These are phyloP conservation scores for Candida alai DNA, from an alignment of 805 yeast species.

Conservation along the genomic window DNA sequence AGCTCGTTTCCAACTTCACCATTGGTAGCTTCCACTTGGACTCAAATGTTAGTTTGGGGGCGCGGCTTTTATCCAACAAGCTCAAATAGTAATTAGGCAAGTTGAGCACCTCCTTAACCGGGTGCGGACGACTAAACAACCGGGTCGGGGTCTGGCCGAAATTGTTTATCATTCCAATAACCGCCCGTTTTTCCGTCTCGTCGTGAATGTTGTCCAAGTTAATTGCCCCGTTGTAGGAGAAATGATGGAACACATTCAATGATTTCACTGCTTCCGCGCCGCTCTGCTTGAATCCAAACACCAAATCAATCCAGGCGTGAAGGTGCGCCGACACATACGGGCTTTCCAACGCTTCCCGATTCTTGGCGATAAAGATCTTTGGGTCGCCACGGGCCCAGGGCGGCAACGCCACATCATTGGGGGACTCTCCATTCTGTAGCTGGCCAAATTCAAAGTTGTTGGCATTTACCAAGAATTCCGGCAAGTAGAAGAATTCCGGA, in stretches of 20 bases:
- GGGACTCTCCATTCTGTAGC: conserved; percentile 57
- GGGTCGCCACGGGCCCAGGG: conserved; percentile 85
- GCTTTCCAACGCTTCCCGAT: conserved; percentile 81
- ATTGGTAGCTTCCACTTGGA: conserved; percentile 40
- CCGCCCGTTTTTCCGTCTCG: conserved; percentile 68
- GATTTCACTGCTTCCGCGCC: conserved; percentile 66
- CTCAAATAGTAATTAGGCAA: conserved; percentile 35
- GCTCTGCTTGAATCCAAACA: conserved; percentile 77
- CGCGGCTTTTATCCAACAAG: conserved; percentile 16
- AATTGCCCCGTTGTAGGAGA: conserved; percentile 82
- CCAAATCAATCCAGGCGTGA: conserved; percentile 80
- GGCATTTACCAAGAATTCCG: conserved; percentile 68
- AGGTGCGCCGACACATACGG: conserved; percentile 72
- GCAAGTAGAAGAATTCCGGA: conserved; percentile 81
- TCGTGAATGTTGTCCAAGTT: conserved; percentile 71
- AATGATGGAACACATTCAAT: conserved; percentile 75
- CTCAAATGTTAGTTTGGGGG: conserved; percentile 41
- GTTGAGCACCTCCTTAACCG: conserved; percentile 39
- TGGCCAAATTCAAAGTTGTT: conserved; percentile 69
- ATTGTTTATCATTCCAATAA: conserved; percentile 82
- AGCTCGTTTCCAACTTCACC: conserved; percentile 42
- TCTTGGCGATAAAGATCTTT: conserved; percentile 63
- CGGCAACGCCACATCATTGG: conserved; percentile 67
- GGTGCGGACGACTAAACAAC: conserved; percentile 67
- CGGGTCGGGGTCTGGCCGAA: conserved; percentile 89